phyloP scores from a whole-genome alignment of 176 grass and related monocot genomes.

The Leersia perrieri region DNA sequence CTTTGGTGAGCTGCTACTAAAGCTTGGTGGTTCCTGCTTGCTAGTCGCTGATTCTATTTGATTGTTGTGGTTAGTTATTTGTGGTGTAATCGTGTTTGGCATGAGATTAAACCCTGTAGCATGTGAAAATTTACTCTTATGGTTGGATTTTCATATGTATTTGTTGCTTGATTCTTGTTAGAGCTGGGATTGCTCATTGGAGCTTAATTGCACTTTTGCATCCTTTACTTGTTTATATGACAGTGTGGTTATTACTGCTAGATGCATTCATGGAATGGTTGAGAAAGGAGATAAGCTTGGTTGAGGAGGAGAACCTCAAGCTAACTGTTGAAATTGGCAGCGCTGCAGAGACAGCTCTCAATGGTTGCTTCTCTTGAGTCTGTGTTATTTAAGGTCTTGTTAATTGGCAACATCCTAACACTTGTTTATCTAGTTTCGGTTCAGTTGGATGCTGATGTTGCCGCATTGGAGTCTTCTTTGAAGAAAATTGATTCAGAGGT shows the following conservation, averaged over 20 bases:
- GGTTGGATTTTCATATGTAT: not conserved
- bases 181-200: not conserved
- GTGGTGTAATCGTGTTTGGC: not conserved
- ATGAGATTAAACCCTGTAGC: not conserved
- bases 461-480: conserved; percentile 51
- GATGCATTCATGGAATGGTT: conserved; percentile 50
- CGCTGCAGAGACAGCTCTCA: conserved; percentile 26
- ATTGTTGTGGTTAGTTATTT: not conserved
- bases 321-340: conserved; percentile 43
- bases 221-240: not conserved
- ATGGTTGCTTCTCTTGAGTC: conserved; percentile 39
- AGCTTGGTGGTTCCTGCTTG: conserved; percentile 10
- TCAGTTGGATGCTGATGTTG: conserved; percentile 60
- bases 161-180: not conserved
- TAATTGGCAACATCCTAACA: not conserved
- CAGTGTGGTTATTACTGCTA: not conserved
- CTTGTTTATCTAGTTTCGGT: conserved; percentile 41
- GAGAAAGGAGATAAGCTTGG: conserved; percentile 46
- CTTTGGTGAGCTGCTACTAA: conserved; percentile 30
- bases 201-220: not conserved
- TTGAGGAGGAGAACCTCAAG: conserved; percentile 45
- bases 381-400: conserved; percentile 12
- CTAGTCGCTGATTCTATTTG: not conserved
- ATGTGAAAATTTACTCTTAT: not conserved
- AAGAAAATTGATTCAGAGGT: conserved; percentile 49